A percentile compares a stretch with the other conserved stretches of the same genome.
Conservation (phyloP, 805 yeast species). For the Myxozyma neglecta region DNA sequence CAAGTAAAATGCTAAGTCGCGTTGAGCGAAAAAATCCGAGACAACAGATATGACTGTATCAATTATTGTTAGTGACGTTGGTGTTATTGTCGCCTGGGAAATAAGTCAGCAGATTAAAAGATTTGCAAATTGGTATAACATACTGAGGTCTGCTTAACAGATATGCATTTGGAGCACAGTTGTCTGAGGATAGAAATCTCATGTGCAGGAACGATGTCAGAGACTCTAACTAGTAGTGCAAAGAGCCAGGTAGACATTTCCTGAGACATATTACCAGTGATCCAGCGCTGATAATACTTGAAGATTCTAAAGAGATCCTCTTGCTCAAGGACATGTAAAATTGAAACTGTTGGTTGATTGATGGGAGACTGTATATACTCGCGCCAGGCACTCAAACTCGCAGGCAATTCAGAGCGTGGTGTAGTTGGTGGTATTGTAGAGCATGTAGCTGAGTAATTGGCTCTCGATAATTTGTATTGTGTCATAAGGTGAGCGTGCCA, state of each 20-base stretch:
- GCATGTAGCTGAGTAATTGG: conserved; percentile 2
- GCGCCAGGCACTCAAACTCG: conserved; percentile 48
- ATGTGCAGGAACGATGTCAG: conserved; percentile 42
- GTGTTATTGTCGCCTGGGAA: conserved; percentile 20
- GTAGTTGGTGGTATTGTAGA: conserved; percentile 1
- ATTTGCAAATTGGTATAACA: neutral
- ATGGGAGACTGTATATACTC: conserved; percentile 40
- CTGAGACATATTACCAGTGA: conserved; percentile 39
- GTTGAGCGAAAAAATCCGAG: conserved; percentile 32
- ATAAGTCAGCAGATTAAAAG: neutral
- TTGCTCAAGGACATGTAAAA: conserved; percentile 43
- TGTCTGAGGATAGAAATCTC: conserved; percentile 47
- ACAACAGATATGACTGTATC: conserved; percentile 33
- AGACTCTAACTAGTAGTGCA: conserved; percentile 44
- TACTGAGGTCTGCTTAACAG: conserved; percentile 26
- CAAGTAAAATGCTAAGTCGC: conserved; percentile 27
- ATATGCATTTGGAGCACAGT: conserved; percentile 42
- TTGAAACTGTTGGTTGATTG: conserved; percentile 39
- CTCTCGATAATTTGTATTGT: conserved; percentile 15
- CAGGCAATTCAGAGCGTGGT: conserved; percentile 40
- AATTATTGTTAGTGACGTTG: conserved; percentile 27
- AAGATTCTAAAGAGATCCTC: conserved; percentile 42
- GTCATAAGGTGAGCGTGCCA: conserved; percentile 24
- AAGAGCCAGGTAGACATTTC: conserved; percentile 45
- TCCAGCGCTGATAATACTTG: conserved; percentile 49